Base-by-base conservation (phyloP, 2,329 filamentous ascomycete species). In the Claviceps fusiformis region DNA sequence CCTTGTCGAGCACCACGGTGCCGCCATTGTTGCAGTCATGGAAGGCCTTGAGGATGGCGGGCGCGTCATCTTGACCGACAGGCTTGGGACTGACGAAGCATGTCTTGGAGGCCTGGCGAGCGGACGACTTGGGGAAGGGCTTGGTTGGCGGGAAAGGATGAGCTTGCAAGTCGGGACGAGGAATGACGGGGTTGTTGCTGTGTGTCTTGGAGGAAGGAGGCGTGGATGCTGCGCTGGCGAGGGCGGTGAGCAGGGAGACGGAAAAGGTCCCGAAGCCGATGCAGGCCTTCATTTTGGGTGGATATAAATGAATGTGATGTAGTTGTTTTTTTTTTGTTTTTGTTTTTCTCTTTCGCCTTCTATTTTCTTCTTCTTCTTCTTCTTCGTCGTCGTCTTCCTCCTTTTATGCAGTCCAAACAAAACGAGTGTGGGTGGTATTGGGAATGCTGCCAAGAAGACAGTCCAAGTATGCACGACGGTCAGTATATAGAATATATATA, bases 1-100 rank as follows among this genome's bases (percentile, higher is more conserved):
- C 73, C 56, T 73, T 70, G 35, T 78, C 76, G 19, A 86, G 79
- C 2, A 85, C 71, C 5, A 85, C 77, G 13, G 77, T 79, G 8
- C 83, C 83, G 11, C 82, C 82, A 57, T 81, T 68, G 61, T 85
- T 86, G 67, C 82, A 86, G 11, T 35, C 5, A 3, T 24, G 44
- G 10, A 54, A 54, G 24, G 52, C 52, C 3, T 37, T 4, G 10
- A 54, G 52, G 11, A 54, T 54, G 31, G 9, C 44, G n/a, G 52
- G 45, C n/a, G 52, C 15, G 31, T 54, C 45, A 15, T 54, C 52
- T 1, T 39, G 10, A 3, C 44, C 33, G 5, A 24, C 7, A 7
- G 7, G 13, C 7, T 3, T 4, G 3, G 52, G 4, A 5, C 7
- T 9, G 19, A 54, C 52, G 43, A 31, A 19, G 33, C 52, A 54